These are phyloP conservation scores for Symmetrospora coprosmae DNA, from an alignment of 768 basidiomycete species.

Conservation along the genomic window DNA sequence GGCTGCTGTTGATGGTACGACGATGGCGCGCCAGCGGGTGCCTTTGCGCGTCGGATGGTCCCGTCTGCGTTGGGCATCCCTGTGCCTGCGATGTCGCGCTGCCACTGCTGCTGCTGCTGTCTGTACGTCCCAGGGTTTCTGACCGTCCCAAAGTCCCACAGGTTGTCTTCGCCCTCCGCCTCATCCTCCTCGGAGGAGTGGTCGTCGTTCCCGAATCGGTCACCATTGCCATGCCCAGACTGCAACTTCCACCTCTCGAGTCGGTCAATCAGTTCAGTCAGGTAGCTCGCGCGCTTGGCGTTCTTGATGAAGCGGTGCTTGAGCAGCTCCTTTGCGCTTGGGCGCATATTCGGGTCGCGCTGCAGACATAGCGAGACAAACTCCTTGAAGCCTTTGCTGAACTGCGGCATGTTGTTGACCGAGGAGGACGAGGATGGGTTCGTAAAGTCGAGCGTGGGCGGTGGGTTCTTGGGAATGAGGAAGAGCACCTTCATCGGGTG, in stretches of 20 bases:
- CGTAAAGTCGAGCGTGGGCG: conserved; percentile 60
- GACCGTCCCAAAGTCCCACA: conserved; percentile 97
- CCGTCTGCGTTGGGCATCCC: neutral
- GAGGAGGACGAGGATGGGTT: neutral
- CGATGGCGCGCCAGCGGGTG: neutral
- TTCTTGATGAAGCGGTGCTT: conserved; percentile 91
- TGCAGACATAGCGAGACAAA: conserved; percentile 87
- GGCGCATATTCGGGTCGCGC: conserved; percentile 77
- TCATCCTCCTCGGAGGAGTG: conserved; percentile 22
- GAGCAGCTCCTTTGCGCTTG: conserved; percentile 81
- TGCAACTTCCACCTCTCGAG: conserved; percentile 87
- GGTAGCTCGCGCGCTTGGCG: conserved; percentile 85
- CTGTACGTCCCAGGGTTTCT: conserved; percentile 54
- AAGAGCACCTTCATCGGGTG: conserved; percentile 99
- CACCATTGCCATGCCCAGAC: conserved; percentile 51
- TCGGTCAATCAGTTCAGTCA: conserved; percentile 89
- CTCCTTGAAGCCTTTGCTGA: conserved; percentile 83
- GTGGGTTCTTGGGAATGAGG: conserved; percentile 93
- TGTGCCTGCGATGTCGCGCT: neutral
- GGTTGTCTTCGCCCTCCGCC: conserved; percentile 42
- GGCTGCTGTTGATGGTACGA: neutral
- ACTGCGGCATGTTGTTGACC: conserved; percentile 54
- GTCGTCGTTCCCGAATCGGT: conserved; percentile 42
- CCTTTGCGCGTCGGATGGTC: neutral
- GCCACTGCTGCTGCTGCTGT: conserved; percentile 32